These are phyloP conservation scores for Postia placenta DNA, from an alignment of 768 basidiomycete genomes.

Conservation along the genomic window DNA sequence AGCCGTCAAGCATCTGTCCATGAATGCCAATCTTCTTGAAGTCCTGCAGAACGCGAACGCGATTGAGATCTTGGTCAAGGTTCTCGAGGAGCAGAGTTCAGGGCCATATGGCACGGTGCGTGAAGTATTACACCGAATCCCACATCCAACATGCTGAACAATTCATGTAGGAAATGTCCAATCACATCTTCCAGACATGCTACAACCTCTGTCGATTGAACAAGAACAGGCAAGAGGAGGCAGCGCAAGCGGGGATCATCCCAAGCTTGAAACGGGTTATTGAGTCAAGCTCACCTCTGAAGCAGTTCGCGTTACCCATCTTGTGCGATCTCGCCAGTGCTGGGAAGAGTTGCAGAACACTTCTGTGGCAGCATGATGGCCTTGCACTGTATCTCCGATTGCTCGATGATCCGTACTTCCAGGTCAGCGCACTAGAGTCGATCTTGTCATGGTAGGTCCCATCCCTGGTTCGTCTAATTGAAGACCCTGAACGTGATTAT, in stretches of 20 bases:
- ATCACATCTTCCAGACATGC: constrained; percentile 95
- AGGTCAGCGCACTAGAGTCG: constrained; percentile 87
- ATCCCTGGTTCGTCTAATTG: background rate
- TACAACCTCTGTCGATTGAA: constrained; percentile 95
- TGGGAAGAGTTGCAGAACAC: constrained; percentile 83
- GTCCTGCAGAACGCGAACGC: constrained; percentile 95
- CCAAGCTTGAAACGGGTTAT: constrained; percentile 89
- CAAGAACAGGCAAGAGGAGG: constrained; percentile 93
- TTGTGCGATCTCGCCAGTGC: constrained; percentile 95
- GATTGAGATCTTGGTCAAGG: constrained; percentile 82
- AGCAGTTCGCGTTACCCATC: constrained; percentile 95
- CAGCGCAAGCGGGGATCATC: constrained; percentile 92
- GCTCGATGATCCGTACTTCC: constrained; percentile 83
- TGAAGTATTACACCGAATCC: no score
- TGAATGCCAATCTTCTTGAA: constrained; percentile 85
- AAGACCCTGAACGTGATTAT: background rate
- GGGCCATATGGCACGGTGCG: constrained; percentile 78
- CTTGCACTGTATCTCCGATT: constrained; percentile 72
- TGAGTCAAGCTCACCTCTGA: constrained; percentile 83
- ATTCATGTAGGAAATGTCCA: constrained; percentile 79
- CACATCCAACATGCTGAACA: background rate
- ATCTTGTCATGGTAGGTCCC: constrained; percentile 75
- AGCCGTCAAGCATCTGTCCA: constrained; percentile 93
- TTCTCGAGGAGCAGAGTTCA: constrained; percentile 75
- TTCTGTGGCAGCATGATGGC: constrained; percentile 95